Conservation (phyloP, 2,329 filamentous ascomycete genomes). For the Westerdykella aurantiaca region DNA sequence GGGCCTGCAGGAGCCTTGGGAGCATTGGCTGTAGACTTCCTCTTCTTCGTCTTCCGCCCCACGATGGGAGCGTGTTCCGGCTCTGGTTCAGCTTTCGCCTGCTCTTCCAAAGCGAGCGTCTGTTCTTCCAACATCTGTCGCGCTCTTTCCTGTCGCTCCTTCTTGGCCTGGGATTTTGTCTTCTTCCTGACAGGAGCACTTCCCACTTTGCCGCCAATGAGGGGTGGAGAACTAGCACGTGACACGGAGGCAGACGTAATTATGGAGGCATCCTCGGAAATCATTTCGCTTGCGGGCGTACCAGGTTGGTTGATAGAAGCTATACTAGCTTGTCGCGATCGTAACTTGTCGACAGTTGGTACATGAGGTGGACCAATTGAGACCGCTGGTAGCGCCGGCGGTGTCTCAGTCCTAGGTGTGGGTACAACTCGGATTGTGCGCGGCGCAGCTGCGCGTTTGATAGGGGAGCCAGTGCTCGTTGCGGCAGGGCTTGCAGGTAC, state of each 20-base stretch:
- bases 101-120: constrained; percentile 25
- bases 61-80: constrained; percentile 63
- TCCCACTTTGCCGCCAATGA: constrained; percentile 56
- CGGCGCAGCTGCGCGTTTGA: constrained; percentile 42
- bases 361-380: constrained; percentile 29
- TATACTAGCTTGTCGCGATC: constrained; percentile 49
- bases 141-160: constrained; percentile 59
- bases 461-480: constrained; percentile 42
- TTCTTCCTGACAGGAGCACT: constrained; percentile 62
- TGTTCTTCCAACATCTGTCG: constrained; percentile 60
- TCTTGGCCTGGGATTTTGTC: constrained; percentile 74
- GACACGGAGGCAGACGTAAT: constrained; percentile 63
- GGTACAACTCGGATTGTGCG: constrained; percentile 67
- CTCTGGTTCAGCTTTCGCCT: constrained; percentile 46
- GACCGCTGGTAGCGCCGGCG: constrained; percentile 37
- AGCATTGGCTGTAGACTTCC: constrained; percentile 50
- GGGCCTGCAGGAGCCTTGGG: constrained; percentile 14
- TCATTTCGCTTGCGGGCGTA: constrained; percentile 65
- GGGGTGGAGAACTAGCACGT: constrained; percentile 64
- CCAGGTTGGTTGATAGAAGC: constrained; percentile 60
- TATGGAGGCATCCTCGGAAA: constrained; percentile 72
- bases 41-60: constrained; percentile 78
- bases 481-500: constrained; percentile 50
- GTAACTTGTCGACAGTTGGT: constrained; percentile 37
- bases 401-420: constrained; percentile 57